Percentiles rank a stretch among this genome's conserved stretches.
Evolutionary conservation across 148 eudicot genomes (phyloP).

Genomic region (Selenicereus undatus): DNA sequence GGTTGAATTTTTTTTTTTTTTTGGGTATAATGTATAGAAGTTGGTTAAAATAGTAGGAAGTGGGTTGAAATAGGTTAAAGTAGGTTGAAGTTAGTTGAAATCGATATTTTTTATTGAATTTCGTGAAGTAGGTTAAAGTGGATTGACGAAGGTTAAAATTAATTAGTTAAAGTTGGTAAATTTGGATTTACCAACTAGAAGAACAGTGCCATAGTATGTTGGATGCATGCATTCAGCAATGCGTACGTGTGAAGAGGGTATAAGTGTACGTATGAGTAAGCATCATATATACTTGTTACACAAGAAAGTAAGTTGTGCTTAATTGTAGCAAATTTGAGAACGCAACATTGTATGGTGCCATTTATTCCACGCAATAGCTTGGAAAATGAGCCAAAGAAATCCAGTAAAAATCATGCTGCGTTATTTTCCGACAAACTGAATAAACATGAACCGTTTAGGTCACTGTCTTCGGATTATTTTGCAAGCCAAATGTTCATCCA

Average conservation of each 20-base stretch:
- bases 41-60: no score
- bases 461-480: neutral
- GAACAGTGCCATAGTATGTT: no score
- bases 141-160: no score
- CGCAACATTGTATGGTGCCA: neutral
- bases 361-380: neutral
- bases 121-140: no score
- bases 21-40: no score
- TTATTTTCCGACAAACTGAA: constrained; percentile 7
- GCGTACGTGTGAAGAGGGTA: neutral
- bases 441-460: neutral
- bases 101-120: no score
- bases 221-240: no score
- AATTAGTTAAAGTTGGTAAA: no score
- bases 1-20: no score
- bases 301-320: neutral
- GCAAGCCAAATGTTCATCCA: constrained; percentile 9
- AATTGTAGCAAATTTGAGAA: neutral
- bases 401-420: neutral
- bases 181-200: no score
- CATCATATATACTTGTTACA: neutral
- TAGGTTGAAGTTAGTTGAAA: no score
- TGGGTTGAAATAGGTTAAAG: no score
- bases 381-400: neutral
- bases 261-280: neutral